A percentile compares a stretch with the other conserved stretches of the same genome.
These are phyloP conservation scores for Boletus tomentosulus DNA, from an alignment of 768 basidiomycete genomes.

Conservation along the genomic window DNA sequence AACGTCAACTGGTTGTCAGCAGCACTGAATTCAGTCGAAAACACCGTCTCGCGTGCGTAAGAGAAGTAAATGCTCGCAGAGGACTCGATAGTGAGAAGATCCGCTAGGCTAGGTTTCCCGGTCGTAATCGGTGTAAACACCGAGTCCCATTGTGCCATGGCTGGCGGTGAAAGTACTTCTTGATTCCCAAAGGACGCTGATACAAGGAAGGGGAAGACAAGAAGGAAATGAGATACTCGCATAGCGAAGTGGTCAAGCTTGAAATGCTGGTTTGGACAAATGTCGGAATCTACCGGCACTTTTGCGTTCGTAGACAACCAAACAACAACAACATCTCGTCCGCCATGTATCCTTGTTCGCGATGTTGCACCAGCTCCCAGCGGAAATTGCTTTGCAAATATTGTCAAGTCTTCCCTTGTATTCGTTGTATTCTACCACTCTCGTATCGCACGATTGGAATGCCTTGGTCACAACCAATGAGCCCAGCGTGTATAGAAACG, in stretches of 20 bases:
- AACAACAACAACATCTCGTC: no score
- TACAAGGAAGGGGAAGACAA: slow-evolving; percentile 29
- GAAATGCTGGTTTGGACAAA: background rate
- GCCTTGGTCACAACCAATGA: slow-evolving; percentile 46
- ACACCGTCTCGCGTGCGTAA: slow-evolving; percentile 68
- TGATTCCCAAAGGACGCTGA: slow-evolving; percentile 31
- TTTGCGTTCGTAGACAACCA: no score
- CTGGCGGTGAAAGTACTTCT: slow-evolving; percentile 15
- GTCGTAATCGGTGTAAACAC: slow-evolving; percentile 37
- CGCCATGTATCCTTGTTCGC: background rate
- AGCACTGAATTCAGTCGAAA: slow-evolving; percentile 47
- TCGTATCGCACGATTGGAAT: slow-evolving; percentile 45
- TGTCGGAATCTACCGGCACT: slow-evolving; percentile 9
- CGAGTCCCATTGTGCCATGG: slow-evolving; percentile 12
- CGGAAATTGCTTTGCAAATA: slow-evolving; percentile 50
- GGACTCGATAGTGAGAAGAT: slow-evolving; percentile 73
- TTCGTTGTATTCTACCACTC: slow-evolving; percentile 34
- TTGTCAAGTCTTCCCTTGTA: slow-evolving; percentile 48
- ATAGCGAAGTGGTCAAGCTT: slow-evolving; percentile 6
- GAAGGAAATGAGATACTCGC: slow-evolving; percentile 19
- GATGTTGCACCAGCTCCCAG: slow-evolving; percentile 46
- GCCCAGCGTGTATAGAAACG: slow-evolving; percentile 49
- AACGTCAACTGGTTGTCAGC: slow-evolving; percentile 43
- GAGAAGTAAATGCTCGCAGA: slow-evolving; percentile 80
- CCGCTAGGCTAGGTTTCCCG: slow-evolving; percentile 57